Conservation (phyloP, 2,329 filamentous ascomycete genomes). For the Xenoacremonium recifei region DNA sequence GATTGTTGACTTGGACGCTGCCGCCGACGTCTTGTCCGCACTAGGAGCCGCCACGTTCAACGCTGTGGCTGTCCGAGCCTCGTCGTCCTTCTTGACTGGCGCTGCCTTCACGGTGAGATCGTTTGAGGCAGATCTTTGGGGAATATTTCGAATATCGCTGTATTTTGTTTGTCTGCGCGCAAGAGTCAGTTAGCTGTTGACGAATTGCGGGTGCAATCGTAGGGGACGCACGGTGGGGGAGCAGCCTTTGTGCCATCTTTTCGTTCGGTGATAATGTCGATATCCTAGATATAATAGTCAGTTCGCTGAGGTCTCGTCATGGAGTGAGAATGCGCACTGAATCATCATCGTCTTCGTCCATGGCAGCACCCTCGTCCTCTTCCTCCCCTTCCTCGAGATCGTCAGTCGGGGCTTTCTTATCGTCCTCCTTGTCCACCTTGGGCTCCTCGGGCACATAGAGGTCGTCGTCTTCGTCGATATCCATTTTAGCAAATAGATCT, state of each 20-base stretch:
- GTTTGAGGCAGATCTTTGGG: conserved; percentile 55
- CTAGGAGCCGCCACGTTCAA: conserved; percentile 38
- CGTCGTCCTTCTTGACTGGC: conserved; percentile 46
- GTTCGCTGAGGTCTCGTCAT: too few species aligned
- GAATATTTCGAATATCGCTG: conserved; percentile 65
- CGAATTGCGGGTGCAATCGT: conserved; percentile 6
- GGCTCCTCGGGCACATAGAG: conserved; percentile 63
- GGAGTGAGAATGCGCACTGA: too few species aligned
- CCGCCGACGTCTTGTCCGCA: conserved; percentile 55
- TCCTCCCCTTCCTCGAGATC: conserved; percentile 65
- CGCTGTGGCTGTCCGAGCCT: conserved; percentile 29
- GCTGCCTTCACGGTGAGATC: conserved; percentile 47
- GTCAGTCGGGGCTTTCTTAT: conserved; percentile 41
- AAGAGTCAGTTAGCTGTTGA: too few species aligned
- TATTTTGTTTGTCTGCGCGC: conserved; percentile 56
- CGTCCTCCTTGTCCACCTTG: conserved; percentile 32
- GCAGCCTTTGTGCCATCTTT: conserved; percentile 63
- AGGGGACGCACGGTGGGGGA: conserved; percentile 52
- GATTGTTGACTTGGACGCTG: conserved; percentile 77
- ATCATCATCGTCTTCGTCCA: conserved; percentile 59
- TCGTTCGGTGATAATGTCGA: conserved; percentile 66
- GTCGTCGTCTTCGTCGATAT: conserved; percentile 67
- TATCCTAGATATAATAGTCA: conserved; percentile 47
- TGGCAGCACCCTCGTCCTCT: conserved; percentile 59
- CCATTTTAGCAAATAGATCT: conserved; percentile 46